A percentile compares a stretch with the other conserved stretches of the same genome.
Evolutionary conservation across 495 filamentous ascomycete species (phyloP).

Genomic region (Penicillium odoratum): DNA sequence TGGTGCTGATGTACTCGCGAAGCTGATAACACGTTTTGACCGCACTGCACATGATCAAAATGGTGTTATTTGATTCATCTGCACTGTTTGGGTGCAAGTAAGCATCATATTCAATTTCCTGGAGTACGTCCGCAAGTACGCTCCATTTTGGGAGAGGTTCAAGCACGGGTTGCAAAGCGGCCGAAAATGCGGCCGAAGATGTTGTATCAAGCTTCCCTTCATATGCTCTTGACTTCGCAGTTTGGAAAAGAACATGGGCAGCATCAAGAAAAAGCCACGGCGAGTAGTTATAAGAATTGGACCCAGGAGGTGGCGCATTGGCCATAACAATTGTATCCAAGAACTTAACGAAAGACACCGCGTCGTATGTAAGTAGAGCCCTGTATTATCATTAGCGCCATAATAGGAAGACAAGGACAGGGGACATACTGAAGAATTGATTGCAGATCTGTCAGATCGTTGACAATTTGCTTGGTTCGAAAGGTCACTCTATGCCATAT

Average conservation of each 20-base stretch:
- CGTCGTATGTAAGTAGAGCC: slow-evolving; percentile 80
- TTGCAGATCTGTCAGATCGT: slow-evolving; percentile 80
- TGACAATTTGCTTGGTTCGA: slow-evolving; percentile 90
- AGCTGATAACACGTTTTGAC: slow-evolving; percentile 85
- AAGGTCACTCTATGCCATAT: slow-evolving; percentile 97
- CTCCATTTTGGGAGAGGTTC: slow-evolving; percentile 96
- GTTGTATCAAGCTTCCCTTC: slow-evolving; percentile 58
- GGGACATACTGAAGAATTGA: slow-evolving; percentile 72
- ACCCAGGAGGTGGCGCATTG: slow-evolving; percentile 83
- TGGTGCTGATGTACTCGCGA: slow-evolving; percentile 85
- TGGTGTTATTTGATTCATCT: slow-evolving; percentile 88
- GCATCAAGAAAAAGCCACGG: slow-evolving; percentile 97
- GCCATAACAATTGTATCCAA: slow-evolving; percentile 92
- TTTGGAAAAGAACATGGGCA: slow-evolving; percentile 89
- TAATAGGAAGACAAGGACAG: neutral
- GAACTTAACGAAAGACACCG: slow-evolving; percentile 88
- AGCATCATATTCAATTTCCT: slow-evolving; percentile 89
- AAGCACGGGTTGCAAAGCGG: slow-evolving; percentile 80
- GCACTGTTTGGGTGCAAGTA: slow-evolving; percentile 73
- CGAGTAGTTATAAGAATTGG: slow-evolving; percentile 83
- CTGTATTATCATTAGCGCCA: slow-evolving; percentile 31
- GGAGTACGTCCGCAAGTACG: slow-evolving; percentile 78
- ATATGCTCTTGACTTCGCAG: slow-evolving; percentile 88
- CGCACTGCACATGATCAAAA: slow-evolving; percentile 94
- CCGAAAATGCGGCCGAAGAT: slow-evolving; percentile 48